phyloP scores from a whole-genome alignment of 306 rosid species.

The Fragaria vesca region DNA sequence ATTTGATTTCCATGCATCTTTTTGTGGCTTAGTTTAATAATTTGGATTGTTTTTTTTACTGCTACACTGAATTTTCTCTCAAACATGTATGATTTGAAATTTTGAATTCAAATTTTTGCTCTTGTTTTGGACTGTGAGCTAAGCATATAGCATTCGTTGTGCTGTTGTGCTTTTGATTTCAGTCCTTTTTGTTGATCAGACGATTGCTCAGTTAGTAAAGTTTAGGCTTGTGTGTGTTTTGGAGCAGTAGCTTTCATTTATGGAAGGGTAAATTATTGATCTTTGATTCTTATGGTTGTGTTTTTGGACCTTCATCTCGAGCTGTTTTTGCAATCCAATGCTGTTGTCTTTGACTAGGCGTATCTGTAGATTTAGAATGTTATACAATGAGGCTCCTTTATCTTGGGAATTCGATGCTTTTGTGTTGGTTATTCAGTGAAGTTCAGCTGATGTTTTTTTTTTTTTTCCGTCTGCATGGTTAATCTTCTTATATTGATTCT shows the following conservation, averaged over 20 bases:
- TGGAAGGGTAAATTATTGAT: neutral
- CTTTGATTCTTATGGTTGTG: neutral
- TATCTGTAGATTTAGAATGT: neutral
- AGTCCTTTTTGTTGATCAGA: neutral
- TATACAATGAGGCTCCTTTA: neutral
- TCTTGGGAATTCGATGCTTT: neutral
- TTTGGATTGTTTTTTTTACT: constrained; percentile 29
- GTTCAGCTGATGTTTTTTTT: neutral
- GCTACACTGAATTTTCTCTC: neutral
- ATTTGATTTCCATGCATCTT: neutral
- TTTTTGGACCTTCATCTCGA: neutral
- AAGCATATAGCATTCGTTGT: constrained; percentile 24
- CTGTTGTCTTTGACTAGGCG: neutral
- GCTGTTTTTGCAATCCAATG: neutral
- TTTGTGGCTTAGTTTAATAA: neutral
- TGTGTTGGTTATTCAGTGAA: neutral
- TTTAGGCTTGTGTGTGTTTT: neutral
- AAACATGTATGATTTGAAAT: constrained; percentile 16
- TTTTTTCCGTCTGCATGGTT: neutral
- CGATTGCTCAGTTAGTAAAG: neutral
- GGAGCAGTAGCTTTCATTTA: neutral
- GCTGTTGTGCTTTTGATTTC: neutral
- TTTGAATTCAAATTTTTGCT: constrained; percentile 20
- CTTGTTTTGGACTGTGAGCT: constrained; percentile 35
- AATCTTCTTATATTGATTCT: neutral